These are phyloP conservation scores for Durotheca rogersii DNA, from an alignment of 495 filamentous ascomycete genomes.

Conservation along the genomic window DNA sequence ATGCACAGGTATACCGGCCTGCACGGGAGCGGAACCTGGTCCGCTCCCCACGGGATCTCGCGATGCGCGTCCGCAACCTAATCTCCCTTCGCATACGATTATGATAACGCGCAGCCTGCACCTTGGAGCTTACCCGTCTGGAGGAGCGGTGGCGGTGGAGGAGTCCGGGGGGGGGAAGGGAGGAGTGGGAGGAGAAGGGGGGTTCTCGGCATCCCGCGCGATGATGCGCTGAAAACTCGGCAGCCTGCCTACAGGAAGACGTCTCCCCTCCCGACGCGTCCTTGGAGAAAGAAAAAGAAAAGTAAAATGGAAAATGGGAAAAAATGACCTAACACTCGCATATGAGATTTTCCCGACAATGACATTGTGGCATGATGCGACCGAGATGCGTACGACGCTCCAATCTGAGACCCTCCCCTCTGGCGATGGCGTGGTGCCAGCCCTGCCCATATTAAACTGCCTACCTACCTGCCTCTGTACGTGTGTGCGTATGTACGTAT, in stretches of 20 bases:
- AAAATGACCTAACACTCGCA: too few relatives aligned
- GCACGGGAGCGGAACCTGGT: conserved; percentile 3
- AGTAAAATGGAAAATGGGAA: too few relatives aligned
- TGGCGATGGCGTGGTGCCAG: not conserved
- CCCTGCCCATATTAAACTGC: not conserved
- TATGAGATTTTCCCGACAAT: too few relatives aligned
- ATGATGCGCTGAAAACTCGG: conserved; percentile 3
- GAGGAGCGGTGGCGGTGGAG: too few relatives aligned
- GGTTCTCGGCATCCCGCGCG: conserved; percentile 16
- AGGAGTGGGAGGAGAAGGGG: too few relatives aligned
- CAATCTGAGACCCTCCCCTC: not conserved
- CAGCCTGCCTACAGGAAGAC: too few relatives aligned
- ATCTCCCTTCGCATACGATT: not conserved
- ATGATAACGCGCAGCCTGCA: too few relatives aligned
- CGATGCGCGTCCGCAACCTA: not conserved
- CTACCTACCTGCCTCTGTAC: not conserved
- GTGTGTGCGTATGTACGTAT: too few relatives aligned
- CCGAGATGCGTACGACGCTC: not conserved
- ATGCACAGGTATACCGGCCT: not conserved
- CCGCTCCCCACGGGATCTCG: not conserved
- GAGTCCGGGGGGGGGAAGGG: too few relatives aligned
- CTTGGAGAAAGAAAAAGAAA: too few relatives aligned
- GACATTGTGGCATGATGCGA: not conserved
- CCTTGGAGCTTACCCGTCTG: too few relatives aligned
- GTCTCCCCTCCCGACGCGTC: too few relatives aligned